These are phyloP conservation scores for Capsicum rhomboideum DNA, from an alignment of 257 asterid genomes.

Conservation along the genomic window DNA sequence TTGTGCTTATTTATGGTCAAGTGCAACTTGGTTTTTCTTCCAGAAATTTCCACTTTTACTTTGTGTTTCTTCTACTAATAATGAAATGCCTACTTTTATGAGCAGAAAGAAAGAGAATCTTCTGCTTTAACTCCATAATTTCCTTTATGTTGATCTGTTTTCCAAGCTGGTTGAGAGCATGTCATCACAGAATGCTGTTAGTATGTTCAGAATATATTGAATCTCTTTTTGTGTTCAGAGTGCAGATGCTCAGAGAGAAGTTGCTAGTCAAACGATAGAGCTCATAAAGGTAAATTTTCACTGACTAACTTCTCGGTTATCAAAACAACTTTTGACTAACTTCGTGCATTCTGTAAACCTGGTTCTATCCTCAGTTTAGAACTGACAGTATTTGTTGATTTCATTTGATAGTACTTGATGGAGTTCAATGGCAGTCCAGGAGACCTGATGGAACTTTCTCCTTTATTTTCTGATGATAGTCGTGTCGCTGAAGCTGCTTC, in stretches of 20 bases:
- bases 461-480: constrained; percentile 94
- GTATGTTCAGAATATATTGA: neutral
- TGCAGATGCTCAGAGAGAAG: constrained; percentile 99
- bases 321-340: neutral
- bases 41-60: neutral
- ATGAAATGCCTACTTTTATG: neutral
- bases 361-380: constrained; percentile 2
- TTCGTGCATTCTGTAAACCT: neutral
- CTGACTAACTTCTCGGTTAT: neutral
- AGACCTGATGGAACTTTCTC: constrained; percentile 96
- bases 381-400: constrained; percentile 5
- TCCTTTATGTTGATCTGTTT: neutral
- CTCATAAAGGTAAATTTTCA: constrained; percentile 65
- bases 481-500: constrained; percentile 99
- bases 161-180: neutral
- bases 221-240: constrained; percentile 36
- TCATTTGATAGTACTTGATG: constrained; percentile 80
- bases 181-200: neutral
- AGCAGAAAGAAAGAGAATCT: neutral
- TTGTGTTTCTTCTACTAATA: neutral
- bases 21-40: neutral
- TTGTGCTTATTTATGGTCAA: neutral
- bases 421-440: constrained; percentile 98
- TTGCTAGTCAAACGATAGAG: constrained; percentile 95
- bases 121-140: neutral